Base-by-base conservation (phyloP, 2,329 filamentous ascomycete genomes). In the Epichloe scottii region DNA sequence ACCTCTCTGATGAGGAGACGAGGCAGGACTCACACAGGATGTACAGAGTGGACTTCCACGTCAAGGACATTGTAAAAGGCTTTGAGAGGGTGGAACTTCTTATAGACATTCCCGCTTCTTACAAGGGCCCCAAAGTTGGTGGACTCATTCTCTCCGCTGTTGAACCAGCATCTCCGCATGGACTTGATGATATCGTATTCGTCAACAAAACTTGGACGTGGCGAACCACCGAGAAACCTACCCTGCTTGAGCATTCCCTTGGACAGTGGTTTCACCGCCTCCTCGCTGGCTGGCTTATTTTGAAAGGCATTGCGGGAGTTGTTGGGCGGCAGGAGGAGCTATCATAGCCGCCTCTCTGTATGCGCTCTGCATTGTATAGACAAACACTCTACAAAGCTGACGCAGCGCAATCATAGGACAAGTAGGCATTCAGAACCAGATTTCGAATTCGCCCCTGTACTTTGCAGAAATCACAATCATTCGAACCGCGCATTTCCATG, bases 191-290 rank as follows among this genome's bases (percentile, higher is more conserved):
- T 11, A 5, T 63, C 26, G 56, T 63, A 7, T 64, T 69, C 46
- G 57, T 66, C 44, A 68, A 67, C 51, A 66, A 69, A 60, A 67
- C 67, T n/a, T 68, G 66, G 67, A 63, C 67, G 62, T 69, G 66
- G 66, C 59, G 66, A 42, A 34, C 49, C 15, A 53, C 56, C 17
- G 65, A 66, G 46, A 57, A 55, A 46, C 56, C 60, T 15, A 58
- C 60, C 11, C 47, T 67, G 48, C 53, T 69, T 23, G 66, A 69
- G 53, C 53, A 55, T 2, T 33, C 54, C 0, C 12, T 62, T 1
- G 62, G 63, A 1, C 55, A 54, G 3, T 67, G 63, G 63, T 50
- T 67, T 30, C 67, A 69, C 48, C 45, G 54, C 11, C 33, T 60
- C 7, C 46, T 60, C 33, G 57, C 58, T 19, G 57, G 58, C n/a